Conservation (phyloP, 495 filamentous ascomycete species). For the Ascobolus immersus region DNA sequence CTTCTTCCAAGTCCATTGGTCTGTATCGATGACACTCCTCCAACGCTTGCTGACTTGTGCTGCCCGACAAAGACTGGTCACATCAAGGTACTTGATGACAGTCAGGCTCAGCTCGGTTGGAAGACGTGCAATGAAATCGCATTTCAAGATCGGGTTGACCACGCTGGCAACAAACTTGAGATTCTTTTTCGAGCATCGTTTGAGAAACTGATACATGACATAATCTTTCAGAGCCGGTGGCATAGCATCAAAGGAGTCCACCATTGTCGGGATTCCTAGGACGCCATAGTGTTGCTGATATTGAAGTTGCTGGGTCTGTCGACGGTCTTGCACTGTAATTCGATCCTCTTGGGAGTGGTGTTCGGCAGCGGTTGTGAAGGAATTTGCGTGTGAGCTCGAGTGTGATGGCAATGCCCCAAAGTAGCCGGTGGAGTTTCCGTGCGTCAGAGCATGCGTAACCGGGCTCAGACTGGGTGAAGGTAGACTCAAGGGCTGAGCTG, state of each 20-base stretch:
- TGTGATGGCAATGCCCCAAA: constrained; percentile 12
- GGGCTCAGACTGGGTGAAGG: constrained; percentile 89
- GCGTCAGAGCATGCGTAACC: constrained; percentile 33
- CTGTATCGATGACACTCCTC: constrained; percentile 66
- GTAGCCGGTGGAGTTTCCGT: constrained; percentile 18
- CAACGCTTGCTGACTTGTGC: constrained; percentile 88
- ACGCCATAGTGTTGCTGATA: constrained; percentile 17
- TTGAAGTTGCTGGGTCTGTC: constrained; percentile 9
- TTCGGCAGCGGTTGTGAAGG: constrained; percentile 6
- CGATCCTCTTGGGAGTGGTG: too few species aligned
- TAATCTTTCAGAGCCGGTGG: constrained; percentile 71
- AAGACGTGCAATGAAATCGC: constrained; percentile 63
- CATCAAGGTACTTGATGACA: constrained; percentile 64
- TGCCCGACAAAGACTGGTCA: constrained; percentile 66
- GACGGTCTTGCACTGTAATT: too few species aligned
- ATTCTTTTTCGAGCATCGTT: constrained; percentile 67
- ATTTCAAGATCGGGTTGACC: constrained; percentile 90
- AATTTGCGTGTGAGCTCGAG: constrained; percentile 9
- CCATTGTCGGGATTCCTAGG: constrained; percentile 54
- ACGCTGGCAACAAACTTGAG: constrained; percentile 75
- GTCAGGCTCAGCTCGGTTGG: constrained; percentile 71
- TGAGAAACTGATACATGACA: constrained; percentile 85
- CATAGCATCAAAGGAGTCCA: constrained; percentile 77
- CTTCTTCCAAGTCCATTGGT: constrained; percentile 90
- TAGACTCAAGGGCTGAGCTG: constrained; percentile 64